Percentiles rank a stretch among this genome's conserved stretches.
Conservation (phyloP, 345 rosid species). For the Passiflora organensis region DNA sequence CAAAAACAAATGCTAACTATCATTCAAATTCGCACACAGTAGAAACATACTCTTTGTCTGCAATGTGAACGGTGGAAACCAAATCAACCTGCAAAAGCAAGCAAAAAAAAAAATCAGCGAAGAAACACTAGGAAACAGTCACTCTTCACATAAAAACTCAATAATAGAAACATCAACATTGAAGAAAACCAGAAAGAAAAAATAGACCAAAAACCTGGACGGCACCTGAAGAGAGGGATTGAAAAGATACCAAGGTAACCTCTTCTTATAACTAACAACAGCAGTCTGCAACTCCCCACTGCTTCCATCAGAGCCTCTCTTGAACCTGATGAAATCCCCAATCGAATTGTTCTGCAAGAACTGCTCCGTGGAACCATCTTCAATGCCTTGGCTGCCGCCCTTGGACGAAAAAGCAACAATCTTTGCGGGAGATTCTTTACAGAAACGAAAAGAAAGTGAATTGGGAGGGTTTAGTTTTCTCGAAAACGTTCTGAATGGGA, state of each 20-base stretch:
- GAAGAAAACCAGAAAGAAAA: neutral
- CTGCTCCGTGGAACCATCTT: constrained; percentile 46
- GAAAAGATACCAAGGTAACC: constrained; percentile 79
- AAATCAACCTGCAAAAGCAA: constrained; percentile 67
- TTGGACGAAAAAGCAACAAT: constrained; percentile 10
- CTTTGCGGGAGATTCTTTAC: neutral
- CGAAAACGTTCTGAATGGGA: neutral
- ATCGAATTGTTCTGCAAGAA: constrained; percentile 57
- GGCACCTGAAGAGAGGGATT: constrained; percentile 69
- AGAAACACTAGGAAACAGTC: neutral
- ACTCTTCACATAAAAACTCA: neutral
- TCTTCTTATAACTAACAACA: constrained; percentile 67
- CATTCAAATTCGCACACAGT: neutral
- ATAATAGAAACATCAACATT: too few relatives aligned
- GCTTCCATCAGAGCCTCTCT: constrained; percentile 31
- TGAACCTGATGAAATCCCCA: constrained; percentile 83
- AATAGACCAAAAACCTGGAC: neutral
- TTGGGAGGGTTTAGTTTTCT: neutral
- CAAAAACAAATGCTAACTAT: too few relatives aligned
- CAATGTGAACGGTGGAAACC: constrained; percentile 90
- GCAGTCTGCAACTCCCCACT: constrained; percentile 75
- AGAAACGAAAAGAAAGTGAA: neutral
- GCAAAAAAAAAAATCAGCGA: neutral
- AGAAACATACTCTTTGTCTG: constrained; percentile 69
- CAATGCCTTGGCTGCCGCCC: constrained; percentile 14